Conservation (phyloP, 306 rosid genomes). For the Castanea mollissima region DNA sequence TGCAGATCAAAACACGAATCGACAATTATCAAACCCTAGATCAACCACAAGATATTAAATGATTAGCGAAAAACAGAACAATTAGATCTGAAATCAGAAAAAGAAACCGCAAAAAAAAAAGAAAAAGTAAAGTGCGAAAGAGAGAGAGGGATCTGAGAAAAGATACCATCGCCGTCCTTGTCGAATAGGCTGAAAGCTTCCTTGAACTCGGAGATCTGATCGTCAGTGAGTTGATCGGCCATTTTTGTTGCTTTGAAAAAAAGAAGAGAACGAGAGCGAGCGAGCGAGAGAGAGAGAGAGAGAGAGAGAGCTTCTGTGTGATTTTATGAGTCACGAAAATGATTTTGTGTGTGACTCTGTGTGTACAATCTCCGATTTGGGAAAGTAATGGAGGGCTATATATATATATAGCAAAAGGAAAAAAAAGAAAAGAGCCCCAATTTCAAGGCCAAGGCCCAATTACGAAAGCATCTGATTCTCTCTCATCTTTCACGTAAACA, state of each 20-base stretch:
- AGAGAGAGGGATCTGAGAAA: slow-evolving; percentile 44
- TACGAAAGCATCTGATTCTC: neutral
- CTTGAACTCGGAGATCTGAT: slow-evolving; percentile 84
- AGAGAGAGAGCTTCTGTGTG: neutral
- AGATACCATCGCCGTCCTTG: slow-evolving; percentile 81
- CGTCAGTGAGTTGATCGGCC: slow-evolving; percentile 88
- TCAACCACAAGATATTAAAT: too few relatives aligned
- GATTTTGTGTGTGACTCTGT: neutral
- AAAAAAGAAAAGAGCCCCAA: neutral
- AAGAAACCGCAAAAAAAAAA: neutral
- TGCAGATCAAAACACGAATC: too few relatives aligned
- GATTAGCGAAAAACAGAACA: neutral
- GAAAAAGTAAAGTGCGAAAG: neutral
- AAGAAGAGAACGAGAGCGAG: neutral
- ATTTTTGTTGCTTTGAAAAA: slow-evolving; percentile 34
- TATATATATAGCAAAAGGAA: slow-evolving; percentile 17
- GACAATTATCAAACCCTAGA: too few relatives aligned
- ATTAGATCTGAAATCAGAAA: slow-evolving; percentile 25
- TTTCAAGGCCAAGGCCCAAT: too few relatives aligned
- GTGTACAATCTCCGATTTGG: neutral
- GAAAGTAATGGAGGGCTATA: neutral
- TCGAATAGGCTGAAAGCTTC: slow-evolving; percentile 86
- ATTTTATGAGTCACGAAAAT: neutral
- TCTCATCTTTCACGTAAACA: neutral
- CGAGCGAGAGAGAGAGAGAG: neutral